phyloP scores from a whole-genome alignment of 257 asterid genomes.

The Lavandula angustifolia region DNA sequence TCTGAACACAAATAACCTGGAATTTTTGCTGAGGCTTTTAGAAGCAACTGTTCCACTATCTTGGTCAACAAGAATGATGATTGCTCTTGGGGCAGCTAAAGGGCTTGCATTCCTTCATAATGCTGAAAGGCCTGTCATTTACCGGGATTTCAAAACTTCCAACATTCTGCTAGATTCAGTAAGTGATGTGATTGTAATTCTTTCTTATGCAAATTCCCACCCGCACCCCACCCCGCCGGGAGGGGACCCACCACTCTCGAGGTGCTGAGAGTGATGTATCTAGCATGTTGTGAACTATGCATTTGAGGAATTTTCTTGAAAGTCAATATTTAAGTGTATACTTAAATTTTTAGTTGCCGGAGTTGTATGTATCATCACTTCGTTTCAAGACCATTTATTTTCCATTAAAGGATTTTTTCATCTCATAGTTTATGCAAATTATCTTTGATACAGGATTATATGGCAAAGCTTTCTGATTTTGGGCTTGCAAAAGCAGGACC shows the following conservation, averaged over 20 bases:
- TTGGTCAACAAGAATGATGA: slow-evolving; percentile 97
- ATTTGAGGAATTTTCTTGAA: slow-evolving; percentile 17
- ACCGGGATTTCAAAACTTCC: slow-evolving; percentile 97
- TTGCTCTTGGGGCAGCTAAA: slow-evolving; percentile 99
- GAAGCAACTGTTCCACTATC: slow-evolving; percentile 82
- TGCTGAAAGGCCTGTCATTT: slow-evolving; percentile 97
- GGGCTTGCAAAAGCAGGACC: slow-evolving; percentile 99
- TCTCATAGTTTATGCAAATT: slow-evolving; percentile 24
- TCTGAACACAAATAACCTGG: slow-evolving; percentile 53
- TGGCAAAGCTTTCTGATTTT: slow-evolving; percentile 95
- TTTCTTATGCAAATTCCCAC: not conserved
- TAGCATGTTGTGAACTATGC: slow-evolving; percentile 11
- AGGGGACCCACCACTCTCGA: not conserved
- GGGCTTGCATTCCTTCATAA: slow-evolving; percentile 99
- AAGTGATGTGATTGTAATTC: slow-evolving; percentile 36
- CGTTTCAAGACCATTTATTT: not conserved
- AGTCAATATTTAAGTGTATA: slow-evolving; percentile 11
- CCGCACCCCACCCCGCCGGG: not conserved
- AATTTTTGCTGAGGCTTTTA: slow-evolving; percentile 67
- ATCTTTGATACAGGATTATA: slow-evolving; percentile 73
- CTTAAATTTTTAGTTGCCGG: not conserved
- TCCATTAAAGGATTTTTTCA: slow-evolving; percentile 4
- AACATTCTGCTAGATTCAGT: slow-evolving; percentile 94
- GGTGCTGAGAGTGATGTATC: not conserved
- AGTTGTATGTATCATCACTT: slow-evolving; percentile 17